A percentile compares a stretch with the other conserved stretches of the same genome.
phyloP scores from a whole-genome alignment of 2,329 filamentous ascomycete genomes.

The Cordyceps farinosa region DNA sequence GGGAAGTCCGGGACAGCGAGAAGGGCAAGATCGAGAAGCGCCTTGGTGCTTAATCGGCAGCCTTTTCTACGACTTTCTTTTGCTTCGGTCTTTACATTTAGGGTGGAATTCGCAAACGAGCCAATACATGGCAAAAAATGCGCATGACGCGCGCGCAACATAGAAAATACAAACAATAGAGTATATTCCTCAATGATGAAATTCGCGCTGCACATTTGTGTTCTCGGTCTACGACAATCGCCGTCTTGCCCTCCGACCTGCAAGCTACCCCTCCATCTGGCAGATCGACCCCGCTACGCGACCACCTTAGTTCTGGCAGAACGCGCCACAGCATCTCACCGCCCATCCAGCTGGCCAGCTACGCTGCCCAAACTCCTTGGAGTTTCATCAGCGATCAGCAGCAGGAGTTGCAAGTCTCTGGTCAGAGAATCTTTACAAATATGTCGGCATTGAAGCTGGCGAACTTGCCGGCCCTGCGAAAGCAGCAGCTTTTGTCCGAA shows the following conservation, averaged over 20 bases:
- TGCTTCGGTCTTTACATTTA: background rate
- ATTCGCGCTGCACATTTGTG: background rate
- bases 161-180: background rate
- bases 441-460: conserved; percentile 47
- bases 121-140: background rate
- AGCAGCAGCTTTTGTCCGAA: conserved; percentile 74
- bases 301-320: conserved; percentile 8
- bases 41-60: conserved; percentile 41
- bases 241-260: conserved; percentile 5
- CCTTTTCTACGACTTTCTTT: background rate
- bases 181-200: background rate
- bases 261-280: conserved; percentile 9
- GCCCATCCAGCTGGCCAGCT: background rate
- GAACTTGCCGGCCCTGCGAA: conserved; percentile 56
- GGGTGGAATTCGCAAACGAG: background rate
- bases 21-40: conserved; percentile 71
- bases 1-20: conserved; percentile 62
- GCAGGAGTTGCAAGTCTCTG: background rate
- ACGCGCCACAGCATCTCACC: conserved; percentile 5
- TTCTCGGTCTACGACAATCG: conserved; percentile 15
- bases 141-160: background rate
- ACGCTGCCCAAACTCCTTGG: background rate
- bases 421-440: background rate
- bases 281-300: conserved; percentile 12
- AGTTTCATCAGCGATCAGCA: background rate